These are phyloP conservation scores for Hemileia vastatrix DNA, from an alignment of 1,284 basidiomycete species.

Conservation along the genomic window DNA sequence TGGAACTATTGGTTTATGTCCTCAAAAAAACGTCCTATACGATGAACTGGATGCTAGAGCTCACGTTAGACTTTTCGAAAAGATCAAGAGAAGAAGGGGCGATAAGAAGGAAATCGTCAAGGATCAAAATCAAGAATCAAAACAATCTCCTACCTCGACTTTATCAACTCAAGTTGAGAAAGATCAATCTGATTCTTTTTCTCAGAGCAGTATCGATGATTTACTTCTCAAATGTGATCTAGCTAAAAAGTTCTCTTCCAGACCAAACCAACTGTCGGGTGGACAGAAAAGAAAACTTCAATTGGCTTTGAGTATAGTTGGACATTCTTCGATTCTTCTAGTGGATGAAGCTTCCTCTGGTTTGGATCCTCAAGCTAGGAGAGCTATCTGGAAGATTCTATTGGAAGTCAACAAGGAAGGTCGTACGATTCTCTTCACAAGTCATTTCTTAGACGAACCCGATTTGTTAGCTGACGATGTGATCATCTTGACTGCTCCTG, in stretches of 20 bases:
- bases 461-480: slow-evolving; percentile 67
- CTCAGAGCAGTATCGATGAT: too few species aligned
- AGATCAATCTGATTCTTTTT: too few species aligned
- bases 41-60: slow-evolving; percentile 64
- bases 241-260: slow-evolving; percentile 56
- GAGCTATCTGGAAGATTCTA: slow-evolving; percentile 66
- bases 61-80: slow-evolving; percentile 62
- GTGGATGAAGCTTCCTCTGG: slow-evolving; percentile 67
- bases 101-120: slow-evolving; percentile 38
- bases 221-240: slow-evolving; percentile 62
- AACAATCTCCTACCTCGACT: not conserved
- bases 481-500: slow-evolving; percentile 63
- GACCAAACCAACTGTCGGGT: slow-evolving; percentile 59
- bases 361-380: slow-evolving; percentile 64
- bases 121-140: too few species aligned
- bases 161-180: too few species aligned
- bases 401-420: slow-evolving; percentile 58
- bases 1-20: slow-evolving; percentile 63
- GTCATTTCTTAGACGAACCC: slow-evolving; percentile 66
- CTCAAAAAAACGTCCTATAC: slow-evolving; percentile 72
- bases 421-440: slow-evolving; percentile 59
- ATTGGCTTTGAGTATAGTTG: slow-evolving; percentile 63
- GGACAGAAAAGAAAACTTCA: slow-evolving; percentile 74
- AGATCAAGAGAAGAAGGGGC: slow-evolving; percentile 58
- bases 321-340: slow-evolving; percentile 62